These are phyloP conservation scores for Claviceps humidiphila DNA, from an alignment of 2,329 filamentous ascomycete genomes.

Conservation along the genomic window DNA sequence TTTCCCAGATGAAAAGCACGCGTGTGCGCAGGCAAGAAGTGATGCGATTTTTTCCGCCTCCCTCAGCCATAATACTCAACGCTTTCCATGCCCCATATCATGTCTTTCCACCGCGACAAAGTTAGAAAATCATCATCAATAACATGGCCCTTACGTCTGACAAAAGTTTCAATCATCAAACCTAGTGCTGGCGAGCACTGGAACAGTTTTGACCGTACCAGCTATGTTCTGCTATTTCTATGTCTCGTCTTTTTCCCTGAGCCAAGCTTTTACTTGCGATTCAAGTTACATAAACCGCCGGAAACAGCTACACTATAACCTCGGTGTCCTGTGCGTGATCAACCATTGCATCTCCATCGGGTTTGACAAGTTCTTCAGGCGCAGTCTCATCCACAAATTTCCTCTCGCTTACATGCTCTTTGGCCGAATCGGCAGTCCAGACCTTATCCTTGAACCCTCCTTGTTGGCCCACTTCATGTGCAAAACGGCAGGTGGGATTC, in stretches of 20 bases:
- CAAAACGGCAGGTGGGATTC: constrained; percentile 77
- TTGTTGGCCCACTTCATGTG: constrained; percentile 82
- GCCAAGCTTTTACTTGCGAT: background rate
- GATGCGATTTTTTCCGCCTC: background rate
- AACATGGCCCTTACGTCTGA: constrained; percentile 5
- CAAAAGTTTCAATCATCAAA: background rate
- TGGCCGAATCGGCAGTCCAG: constrained; percentile 54
- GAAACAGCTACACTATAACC: constrained; percentile 16
- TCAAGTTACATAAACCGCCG: background rate
- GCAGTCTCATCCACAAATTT: constrained; percentile 67
- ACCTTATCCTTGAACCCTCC: constrained; percentile 79
- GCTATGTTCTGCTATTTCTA: background rate
- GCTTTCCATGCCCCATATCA: constrained; percentile 7
- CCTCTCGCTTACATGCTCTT: constrained; percentile 70
- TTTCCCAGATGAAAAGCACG: background rate
- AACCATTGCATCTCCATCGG: constrained; percentile 28
- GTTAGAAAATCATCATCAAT: constrained; percentile 5
- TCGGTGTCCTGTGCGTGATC: constrained; percentile 27
- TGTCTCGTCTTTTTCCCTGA: background rate
- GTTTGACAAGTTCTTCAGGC: constrained; percentile 60
- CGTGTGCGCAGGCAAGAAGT: background rate
- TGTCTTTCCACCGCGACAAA: constrained; percentile 7
- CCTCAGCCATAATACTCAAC: constrained; percentile 2
- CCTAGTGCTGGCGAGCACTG: no score
- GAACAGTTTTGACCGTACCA: no score